Evolutionary conservation across 371 early-diverging fungal species (phyloP).

Genomic region (Syncephalastrum monosporum): DNA sequence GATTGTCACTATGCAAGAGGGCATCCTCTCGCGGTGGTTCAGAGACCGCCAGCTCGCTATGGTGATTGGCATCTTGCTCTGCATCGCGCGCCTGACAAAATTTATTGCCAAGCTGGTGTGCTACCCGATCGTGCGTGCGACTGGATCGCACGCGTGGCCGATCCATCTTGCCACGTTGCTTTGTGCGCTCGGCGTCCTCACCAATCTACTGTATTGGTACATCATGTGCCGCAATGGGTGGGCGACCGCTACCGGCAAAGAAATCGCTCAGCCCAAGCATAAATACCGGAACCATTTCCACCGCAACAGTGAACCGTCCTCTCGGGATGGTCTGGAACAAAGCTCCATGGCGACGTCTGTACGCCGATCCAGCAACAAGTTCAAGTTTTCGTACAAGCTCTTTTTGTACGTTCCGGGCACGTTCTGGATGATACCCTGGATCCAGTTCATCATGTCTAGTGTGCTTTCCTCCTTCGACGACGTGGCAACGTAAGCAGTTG

Average conservation of each 20-base stretch:
- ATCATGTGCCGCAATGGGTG: constrained; percentile 25
- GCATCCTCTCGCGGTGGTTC: constrained; percentile 46
- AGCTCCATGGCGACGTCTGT: constrained; percentile 4
- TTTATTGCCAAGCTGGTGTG: constrained; percentile 42
- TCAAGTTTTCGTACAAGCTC: constrained; percentile 25
- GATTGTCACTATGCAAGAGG: constrained; percentile 49
- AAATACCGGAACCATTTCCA: neutral
- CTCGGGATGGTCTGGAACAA: constrained; percentile 4
- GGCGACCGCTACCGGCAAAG: constrained; percentile 32
- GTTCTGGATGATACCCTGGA: constrained; percentile 48
- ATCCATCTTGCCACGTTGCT: constrained; percentile 39
- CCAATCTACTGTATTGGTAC: constrained; percentile 31
- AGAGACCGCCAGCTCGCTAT: constrained; percentile 37
- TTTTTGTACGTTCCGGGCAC: constrained; percentile 34
- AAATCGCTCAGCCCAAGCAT: constrained; percentile 18
- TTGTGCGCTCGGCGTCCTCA: constrained; percentile 29
- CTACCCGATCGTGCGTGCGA: constrained; percentile 21
- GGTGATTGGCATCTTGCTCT: constrained; percentile 34
- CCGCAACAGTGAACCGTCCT: constrained; percentile 5
- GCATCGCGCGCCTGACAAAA: constrained; percentile 35
- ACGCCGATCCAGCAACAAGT: neutral
- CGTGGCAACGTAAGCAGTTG: constrained; percentile 37
- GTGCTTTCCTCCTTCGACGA: constrained; percentile 47
- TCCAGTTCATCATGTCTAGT: constrained; percentile 45
- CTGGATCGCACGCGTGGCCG: constrained; percentile 14